Base-by-base conservation (phyloP, 2,329 filamentous ascomycete genomes). In the Sphaerulina vaccinii region DNA sequence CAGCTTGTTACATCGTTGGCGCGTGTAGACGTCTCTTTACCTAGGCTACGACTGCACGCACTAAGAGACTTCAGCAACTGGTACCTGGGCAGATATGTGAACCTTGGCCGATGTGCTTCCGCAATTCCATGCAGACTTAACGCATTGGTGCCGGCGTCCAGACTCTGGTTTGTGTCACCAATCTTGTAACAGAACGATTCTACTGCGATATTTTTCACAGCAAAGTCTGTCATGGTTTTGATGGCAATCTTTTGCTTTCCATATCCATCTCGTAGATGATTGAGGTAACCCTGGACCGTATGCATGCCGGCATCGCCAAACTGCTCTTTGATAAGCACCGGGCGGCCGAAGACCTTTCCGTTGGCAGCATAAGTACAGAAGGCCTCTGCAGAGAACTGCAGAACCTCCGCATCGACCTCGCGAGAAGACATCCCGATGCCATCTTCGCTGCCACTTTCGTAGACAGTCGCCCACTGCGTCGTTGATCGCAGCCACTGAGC, bases 291-390 rank as follows among this genome's bases (percentile, higher is more conserved):
- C 2, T 54, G 33, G 35, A 57, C 8, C 15, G 37, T 51, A 19
- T 51, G 35, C 21, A 52, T 27, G 2, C 43, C 44, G n/a, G 43
- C 22, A 29, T 57, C 51, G 15, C 29, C 24, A 43, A 52, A 57
- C 3, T 39, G n/a, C 33, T 54, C 54, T 29, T 54, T 54, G 23
- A 57, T 45, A 5, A 57, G 43, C 9, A 57, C 48, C 29, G 51
- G 54, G 22, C 42, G 49, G 5, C 23, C 24, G 32, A 56, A 49
- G n/a, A 40, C 19, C 19, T 15, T 24, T 13, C 44, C 44, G 11
- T 6, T 16, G 4, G 8, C 44, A 11, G 24, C 38, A 32, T 21
- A 36, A 13, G 10, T 7, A 15, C 32, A 27, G 33, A 48, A 48
- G 18, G 15, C 13, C 11, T 37, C 21, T 8, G 44, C 16, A 16